Percentiles rank a stretch among this genome's conserved stretches.
These are phyloP conservation scores for Aspergillus carbonarius DNA, from an alignment of 2,329 filamentous ascomycete species.

Conservation along the genomic window DNA sequence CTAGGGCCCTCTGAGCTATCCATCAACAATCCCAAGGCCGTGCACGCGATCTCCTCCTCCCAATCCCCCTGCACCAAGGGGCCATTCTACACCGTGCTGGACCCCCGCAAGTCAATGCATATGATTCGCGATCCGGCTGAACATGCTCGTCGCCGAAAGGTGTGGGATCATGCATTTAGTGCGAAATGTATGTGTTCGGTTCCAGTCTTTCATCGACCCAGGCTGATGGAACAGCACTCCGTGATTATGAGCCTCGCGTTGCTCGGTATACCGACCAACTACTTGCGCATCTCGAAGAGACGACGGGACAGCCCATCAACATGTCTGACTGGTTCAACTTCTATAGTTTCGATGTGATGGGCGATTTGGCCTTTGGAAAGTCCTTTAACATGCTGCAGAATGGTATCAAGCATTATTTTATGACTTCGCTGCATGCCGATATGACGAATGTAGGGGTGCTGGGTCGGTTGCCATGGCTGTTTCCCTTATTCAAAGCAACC, in stretches of 20 bases:
- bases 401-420: neutral
- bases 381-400: neutral
- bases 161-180: neutral
- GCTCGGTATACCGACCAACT: neutral
- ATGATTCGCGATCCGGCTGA: neutral
- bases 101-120: neutral
- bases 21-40: neutral
- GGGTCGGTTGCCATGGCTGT: neutral
- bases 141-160: neutral
- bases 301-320: neutral
- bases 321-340: slow-evolving; percentile 1
- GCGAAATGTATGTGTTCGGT: neutral
- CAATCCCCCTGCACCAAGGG: neutral
- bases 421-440: neutral
- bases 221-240: neutral
- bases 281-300: neutral
- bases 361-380: slow-evolving; percentile 1
- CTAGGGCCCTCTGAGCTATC: neutral
- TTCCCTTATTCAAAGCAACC: neutral
- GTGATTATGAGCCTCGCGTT: neutral
- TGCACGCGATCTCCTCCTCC: neutral
- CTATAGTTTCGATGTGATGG: slow-evolving; percentile 2
- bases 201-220: neutral
- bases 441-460: neutral
- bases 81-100: neutral